phyloP scores from a whole-genome alignment of 148 eudicot species.

The Suaeda aralocaspica region DNA sequence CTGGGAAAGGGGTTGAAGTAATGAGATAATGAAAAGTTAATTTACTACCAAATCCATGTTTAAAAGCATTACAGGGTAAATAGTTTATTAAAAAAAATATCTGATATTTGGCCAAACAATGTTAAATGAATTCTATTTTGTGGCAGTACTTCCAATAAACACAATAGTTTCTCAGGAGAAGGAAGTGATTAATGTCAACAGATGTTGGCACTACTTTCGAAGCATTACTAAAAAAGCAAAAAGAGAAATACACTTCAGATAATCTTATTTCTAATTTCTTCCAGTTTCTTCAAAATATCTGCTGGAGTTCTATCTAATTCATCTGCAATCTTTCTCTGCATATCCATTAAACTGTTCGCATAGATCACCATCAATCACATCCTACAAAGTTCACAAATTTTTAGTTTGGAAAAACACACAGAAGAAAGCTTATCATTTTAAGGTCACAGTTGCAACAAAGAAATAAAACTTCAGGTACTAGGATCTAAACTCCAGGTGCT shows the following conservation, averaged over 20 bases:
- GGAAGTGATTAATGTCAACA: no score
- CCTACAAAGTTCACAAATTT: conserved; percentile 50
- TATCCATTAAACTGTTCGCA: conserved; percentile 91
- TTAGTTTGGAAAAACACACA: neutral
- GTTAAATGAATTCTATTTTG: no score
- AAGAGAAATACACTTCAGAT: conserved; percentile 35
- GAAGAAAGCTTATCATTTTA: neutral
- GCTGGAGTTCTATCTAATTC: conserved; percentile 95
- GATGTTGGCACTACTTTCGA: neutral
- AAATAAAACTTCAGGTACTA: neutral
- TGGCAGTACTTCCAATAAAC: no score
- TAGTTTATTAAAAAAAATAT: no score
- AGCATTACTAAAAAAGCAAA: neutral
- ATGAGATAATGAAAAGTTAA: no score
- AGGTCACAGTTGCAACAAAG: neutral
- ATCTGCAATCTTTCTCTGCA: conserved; percentile 94
- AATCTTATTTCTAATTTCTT: conserved; percentile 89
- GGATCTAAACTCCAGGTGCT: neutral
- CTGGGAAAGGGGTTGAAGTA: no score
- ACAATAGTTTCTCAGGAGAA: no score
- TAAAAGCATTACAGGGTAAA: no score
- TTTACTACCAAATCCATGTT: no score
- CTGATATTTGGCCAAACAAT: no score
- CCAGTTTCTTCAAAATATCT: conserved; percentile 91
- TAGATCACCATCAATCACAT: conserved; percentile 95